Conservation (phyloP, 148 eudicot species). For the Persicaria tinctoria region DNA sequence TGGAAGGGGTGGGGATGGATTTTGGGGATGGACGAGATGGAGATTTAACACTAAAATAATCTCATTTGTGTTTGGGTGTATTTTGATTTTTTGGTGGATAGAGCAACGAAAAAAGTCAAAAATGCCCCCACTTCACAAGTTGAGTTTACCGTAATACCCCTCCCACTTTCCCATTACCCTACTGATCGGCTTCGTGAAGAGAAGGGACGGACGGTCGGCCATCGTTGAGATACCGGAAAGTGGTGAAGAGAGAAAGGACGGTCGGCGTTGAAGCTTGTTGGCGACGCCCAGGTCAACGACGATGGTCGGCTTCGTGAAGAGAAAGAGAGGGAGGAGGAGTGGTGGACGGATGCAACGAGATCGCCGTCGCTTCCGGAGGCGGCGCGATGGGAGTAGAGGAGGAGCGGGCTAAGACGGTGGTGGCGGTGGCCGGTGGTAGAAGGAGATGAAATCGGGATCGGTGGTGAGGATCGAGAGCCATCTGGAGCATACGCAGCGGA, state of each 20-base stretch:
- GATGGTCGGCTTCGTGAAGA: no score
- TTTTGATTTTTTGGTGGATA: no score
- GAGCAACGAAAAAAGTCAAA: no score
- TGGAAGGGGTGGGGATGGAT: no score
- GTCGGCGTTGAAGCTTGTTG: slow-evolving; percentile 12
- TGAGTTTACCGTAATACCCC: no score
- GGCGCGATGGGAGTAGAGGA: slow-evolving; percentile 15
- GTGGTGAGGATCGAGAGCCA: slow-evolving; percentile 13
- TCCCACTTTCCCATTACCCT: no score
- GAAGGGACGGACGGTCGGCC: slow-evolving; percentile 1
- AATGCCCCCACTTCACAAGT: no score
- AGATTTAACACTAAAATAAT: no score
- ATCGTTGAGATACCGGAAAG: slow-evolving; percentile 23
- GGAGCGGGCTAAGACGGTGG: slow-evolving; percentile 28
- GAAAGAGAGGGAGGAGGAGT: background rate
- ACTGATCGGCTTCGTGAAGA: no score
- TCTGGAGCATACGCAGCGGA: slow-evolving; percentile 22
- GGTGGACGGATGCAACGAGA: slow-evolving; percentile 16
- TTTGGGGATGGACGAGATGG: no score
- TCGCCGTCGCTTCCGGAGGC: background rate
- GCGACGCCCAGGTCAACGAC: no score
- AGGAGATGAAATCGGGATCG: slow-evolving; percentile 22
- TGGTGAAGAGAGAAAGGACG: slow-evolving; percentile 15
- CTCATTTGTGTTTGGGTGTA: no score
- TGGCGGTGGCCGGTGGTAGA: slow-evolving; percentile 30